phyloP scores from a whole-genome alignment of 352 stramenopile genomes.

The Aphanomyces euteiches region DNA sequence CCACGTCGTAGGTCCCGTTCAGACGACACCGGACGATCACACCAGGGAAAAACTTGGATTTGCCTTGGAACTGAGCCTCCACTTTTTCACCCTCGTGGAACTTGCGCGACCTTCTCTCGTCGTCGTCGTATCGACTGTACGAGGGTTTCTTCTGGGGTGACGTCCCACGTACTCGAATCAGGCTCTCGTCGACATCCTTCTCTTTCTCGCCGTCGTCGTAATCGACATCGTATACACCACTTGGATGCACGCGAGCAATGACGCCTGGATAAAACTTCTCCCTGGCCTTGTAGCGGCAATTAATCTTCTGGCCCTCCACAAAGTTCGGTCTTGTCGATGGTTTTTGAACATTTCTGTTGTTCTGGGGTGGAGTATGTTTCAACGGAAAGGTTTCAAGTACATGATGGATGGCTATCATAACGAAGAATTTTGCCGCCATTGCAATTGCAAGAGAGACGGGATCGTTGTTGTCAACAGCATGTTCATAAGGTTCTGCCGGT shows the following conservation, averaged over 20 bases:
- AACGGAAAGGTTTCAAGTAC: neutral
- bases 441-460: neutral
- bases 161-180: neutral
- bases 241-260: neutral
- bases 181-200: neutral
- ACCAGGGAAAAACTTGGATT: constrained; percentile 48
- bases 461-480: neutral
- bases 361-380: neutral
- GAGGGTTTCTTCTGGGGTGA: neutral
- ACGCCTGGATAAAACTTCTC: neutral
- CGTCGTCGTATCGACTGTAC: neutral
- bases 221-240: neutral
- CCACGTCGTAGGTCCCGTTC: constrained; percentile 67
- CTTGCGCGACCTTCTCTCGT: neutral
- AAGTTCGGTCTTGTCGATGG: neutral
- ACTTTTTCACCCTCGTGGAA: constrained; percentile 44
- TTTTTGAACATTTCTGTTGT: neutral
- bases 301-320: neutral
- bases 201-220: neutral
- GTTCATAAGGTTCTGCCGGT: neutral
- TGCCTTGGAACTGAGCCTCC: constrained; percentile 45
- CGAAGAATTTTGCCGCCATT: neutral
- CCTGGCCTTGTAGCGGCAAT: neutral
- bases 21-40: constrained; percentile 48
- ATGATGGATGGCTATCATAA: neutral